Evolutionary conservation across 345 rosid species (phyloP), one percentile per base, ranked within the genome.

Genomic region (Rhodomyrtus tomentosa): DNA sequence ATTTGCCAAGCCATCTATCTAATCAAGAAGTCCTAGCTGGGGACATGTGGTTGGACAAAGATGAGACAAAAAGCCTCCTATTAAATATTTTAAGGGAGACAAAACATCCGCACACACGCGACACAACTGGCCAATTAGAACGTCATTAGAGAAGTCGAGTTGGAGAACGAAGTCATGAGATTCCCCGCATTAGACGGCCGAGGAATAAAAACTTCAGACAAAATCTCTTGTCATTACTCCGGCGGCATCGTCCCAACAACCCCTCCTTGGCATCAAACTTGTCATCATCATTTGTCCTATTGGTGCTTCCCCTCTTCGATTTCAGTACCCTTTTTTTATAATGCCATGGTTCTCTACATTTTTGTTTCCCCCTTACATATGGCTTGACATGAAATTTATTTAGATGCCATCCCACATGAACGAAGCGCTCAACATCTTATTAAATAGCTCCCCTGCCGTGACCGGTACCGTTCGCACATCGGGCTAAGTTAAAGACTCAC

Each of bases 171-270:
- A 84, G 11, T 88, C 83, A 82, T 85, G 88, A 86, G 86, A 90
- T 87, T 88, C 91, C 91, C 90, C 90, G 74, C 80, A 72, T 85
- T 68, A 79, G 86, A 85, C 82, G 87, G 90, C 88, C 62, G 10
- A 49, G 83, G 22, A 29, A 29, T 29, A 29, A 29, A 0, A 40
- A 40, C 62, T 59, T 55, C 29, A 74, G 82, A n/a, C 36, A 2
- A 36, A 14, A 0, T 40, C 9, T 10, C 73, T 90, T 92, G 94
- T 87, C 93, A 12, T 84, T 89, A 83, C 87, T 10, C 50, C 10
- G 56, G 85, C 86, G 73, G 91, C 40, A 91, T 90, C 93, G n/a
- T 48, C 74, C 87, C 87, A 74, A 82, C 87, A 52, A 54, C 74
- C 45, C 81, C 48, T 38, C 72, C 9, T 36, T 21, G 86, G 92